phyloP scores from a whole-genome alignment of 2,329 filamentous ascomycete species.

The Colletotrichum tanaceti region DNA sequence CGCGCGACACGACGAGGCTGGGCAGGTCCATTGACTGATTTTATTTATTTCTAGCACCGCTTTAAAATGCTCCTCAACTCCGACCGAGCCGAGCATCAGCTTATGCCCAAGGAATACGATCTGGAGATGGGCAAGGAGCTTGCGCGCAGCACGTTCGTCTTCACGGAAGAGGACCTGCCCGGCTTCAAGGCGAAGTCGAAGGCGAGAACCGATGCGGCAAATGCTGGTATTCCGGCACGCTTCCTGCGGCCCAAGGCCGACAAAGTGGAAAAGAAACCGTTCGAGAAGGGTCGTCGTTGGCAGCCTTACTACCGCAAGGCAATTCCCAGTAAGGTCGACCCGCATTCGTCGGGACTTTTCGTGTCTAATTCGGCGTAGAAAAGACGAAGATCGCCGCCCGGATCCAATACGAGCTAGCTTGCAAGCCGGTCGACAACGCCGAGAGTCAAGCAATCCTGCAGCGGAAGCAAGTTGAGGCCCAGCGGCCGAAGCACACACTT shows the following conservation, averaged over 20 bases:
- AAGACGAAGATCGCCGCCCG: conserved; percentile 80
- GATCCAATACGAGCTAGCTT: conserved; percentile 79
- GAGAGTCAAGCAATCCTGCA: conserved; percentile 51
- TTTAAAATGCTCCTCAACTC: conserved; percentile 76
- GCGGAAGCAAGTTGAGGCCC: conserved; percentile 58
- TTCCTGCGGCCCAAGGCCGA: conserved; percentile 59
- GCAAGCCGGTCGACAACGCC: conserved; percentile 49
- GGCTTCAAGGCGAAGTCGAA: conserved; percentile 74
- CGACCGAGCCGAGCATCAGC: conserved; percentile 73
- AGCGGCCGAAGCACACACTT: conserved; percentile 61
- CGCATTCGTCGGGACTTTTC: neutral
- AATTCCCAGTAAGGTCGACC: conserved; percentile 74
- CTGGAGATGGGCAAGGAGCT: conserved; percentile 70
- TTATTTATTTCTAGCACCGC: conserved; percentile 50
- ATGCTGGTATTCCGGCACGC: conserved; percentile 69
- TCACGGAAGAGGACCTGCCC: conserved; percentile 83
- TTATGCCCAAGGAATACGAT: conserved; percentile 89
- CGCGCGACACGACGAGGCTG: neutral
- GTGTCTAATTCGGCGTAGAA: conserved; percentile 63
- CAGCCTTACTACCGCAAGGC: conserved; percentile 76
- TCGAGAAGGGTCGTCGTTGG: conserved; percentile 57
- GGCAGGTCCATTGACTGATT: neutral
- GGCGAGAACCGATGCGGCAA: conserved; percentile 65
- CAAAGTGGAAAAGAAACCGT: conserved; percentile 60
- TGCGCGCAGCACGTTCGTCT: conserved; percentile 81